Percentiles rank a stretch among this genome's conserved stretches.
phyloP scores from a whole-genome alignment of 2,329 filamentous ascomycete genomes.

The Aureobasidium vineae region DNA sequence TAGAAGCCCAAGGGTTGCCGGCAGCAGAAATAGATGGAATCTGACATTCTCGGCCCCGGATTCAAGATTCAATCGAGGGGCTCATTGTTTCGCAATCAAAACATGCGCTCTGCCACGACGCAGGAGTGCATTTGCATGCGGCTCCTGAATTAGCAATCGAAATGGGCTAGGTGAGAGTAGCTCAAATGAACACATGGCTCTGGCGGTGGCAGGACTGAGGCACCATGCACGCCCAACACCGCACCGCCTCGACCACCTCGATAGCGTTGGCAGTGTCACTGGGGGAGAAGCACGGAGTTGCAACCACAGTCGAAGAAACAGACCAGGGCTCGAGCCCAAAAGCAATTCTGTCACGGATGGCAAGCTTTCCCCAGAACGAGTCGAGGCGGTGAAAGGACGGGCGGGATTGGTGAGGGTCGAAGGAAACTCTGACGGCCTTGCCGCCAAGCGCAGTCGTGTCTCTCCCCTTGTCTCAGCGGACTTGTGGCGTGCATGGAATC shows the following conservation, averaged over 20 bases:
- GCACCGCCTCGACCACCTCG: slow-evolving; percentile 10
- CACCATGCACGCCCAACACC: not conserved
- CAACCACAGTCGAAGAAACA: not conserved
- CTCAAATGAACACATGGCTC: slow-evolving; percentile 23
- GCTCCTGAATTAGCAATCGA: slow-evolving; percentile 22
- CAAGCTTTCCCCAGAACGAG: slow-evolving; percentile 23
- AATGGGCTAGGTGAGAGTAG: slow-evolving; percentile 6
- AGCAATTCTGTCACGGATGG: not conserved
- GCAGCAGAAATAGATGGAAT: slow-evolving; percentile 12
- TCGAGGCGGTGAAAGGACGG: slow-evolving; percentile 23
- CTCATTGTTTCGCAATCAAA: slow-evolving; percentile 26
- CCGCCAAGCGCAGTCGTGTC: slow-evolving; percentile 15
- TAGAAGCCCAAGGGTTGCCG: not conserved
- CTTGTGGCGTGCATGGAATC: slow-evolving; percentile 21
- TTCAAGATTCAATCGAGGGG: slow-evolving; percentile 11
- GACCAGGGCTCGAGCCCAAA: slow-evolving; percentile 13
- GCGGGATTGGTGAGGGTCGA: slow-evolving; percentile 22
- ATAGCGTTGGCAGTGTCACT: slow-evolving; percentile 15
- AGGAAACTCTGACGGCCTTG: not conserved
- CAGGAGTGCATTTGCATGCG: not conserved
- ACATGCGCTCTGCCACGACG: slow-evolving; percentile 14
- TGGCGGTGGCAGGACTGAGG: slow-evolving; percentile 15
- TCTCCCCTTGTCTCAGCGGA: slow-evolving; percentile 25
- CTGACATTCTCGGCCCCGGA: slow-evolving; percentile 13
- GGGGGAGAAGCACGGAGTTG: slow-evolving; percentile 13